Base-by-base conservation (phyloP, 2,329 filamentous ascomycete species). In the Verticillium isaacii region DNA sequence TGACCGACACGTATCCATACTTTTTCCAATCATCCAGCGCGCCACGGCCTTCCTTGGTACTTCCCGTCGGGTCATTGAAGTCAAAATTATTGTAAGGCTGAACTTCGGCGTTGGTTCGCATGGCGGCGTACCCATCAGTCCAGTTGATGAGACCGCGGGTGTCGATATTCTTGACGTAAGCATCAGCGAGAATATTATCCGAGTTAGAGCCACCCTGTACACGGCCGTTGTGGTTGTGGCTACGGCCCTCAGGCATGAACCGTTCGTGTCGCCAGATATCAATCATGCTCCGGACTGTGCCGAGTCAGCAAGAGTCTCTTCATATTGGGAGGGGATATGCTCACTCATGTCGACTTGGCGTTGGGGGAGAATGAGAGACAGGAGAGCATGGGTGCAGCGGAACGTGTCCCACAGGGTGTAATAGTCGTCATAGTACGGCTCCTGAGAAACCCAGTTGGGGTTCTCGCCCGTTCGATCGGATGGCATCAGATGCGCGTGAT, bases 401-500 rank as follows among this genome's bases (percentile, higher is more conserved):
- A 86, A 86, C 7, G 71, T 72, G 54, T 77, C 75, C 85, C 85
- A 87, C 14, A 84, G 75, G 0, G 84, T 86, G 69, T 85, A 87
- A 56, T 84, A 80, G 65, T 87, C 84, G 58, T 87, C 83, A 66
- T 84, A 87, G 63, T 83, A 86, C 1, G 85, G 84, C 66, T 87
- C 84, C 0, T 69, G 68, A 1, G 79, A 81, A 5, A 72, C 69
- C 84, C 85, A 87, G 3, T 75, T 69, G 0, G 84, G 84, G 61
- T 87, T 88, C 65, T 88, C 84, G 1, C 82, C 83, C 0, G 83
- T 86, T 6, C 82, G 78, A 62, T 88, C 83, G 0, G 84, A 86
- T 0, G 85, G 85, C 64, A 87, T 82, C n/a, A 88, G 68, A 65
- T 86, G 83, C 78, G 85, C 84, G 66, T 84, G 82, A 65, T 88